A percentile compares a stretch with the other conserved stretches of the same genome.
phyloP scores from a whole-genome alignment of 2,329 filamentous ascomycete genomes.

The Sclerotinia sclerotiorum region DNA sequence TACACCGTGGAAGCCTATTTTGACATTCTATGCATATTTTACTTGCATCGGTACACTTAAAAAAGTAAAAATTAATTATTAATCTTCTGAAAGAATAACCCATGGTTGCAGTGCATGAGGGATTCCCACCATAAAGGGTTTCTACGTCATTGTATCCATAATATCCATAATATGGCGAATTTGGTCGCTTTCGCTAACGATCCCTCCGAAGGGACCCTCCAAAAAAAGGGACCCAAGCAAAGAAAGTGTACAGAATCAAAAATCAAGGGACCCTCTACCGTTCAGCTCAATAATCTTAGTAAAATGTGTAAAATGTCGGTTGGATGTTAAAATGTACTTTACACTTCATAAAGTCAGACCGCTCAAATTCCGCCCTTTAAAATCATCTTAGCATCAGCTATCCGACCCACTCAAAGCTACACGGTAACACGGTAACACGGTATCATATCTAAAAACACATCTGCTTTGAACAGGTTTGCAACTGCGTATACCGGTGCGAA shows the following conservation, averaged over 20 bases:
- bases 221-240: not conserved
- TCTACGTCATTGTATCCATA: constrained; percentile 20
- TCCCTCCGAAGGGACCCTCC: constrained; percentile 10
- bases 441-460: not conserved
- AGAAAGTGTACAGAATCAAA: no score
- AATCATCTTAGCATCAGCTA: not conserved
- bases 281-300: not conserved
- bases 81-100: not conserved
- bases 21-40: constrained; percentile 5
- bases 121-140: not conserved
- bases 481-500: not conserved
- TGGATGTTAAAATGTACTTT: not conserved
- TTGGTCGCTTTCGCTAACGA: constrained; percentile 14
- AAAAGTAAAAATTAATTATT: not conserved
- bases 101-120: not conserved
- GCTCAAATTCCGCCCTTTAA: not conserved
- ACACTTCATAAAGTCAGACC: not conserved
- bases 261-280: not conserved
- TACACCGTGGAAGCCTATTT: not conserved
- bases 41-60: not conserved
- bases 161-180: constrained; percentile 18
- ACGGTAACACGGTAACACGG: not conserved
- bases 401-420: not conserved
- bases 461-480: not conserved
- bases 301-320: constrained; percentile 15